phyloP scores from a whole-genome alignment of 192 early-diverging fungal species.

The Pilobolus umbonatus region DNA sequence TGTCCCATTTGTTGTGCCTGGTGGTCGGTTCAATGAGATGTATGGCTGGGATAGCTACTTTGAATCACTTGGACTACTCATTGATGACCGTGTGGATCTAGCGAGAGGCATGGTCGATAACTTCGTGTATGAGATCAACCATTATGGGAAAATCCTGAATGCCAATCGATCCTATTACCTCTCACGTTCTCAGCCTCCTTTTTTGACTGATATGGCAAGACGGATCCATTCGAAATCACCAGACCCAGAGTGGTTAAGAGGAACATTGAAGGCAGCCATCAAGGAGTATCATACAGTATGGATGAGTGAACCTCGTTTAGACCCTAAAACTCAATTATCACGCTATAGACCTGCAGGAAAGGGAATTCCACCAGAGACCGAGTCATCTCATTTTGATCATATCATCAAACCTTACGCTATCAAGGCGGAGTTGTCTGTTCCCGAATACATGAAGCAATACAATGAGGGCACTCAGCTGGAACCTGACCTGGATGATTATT shows the following conservation, averaged over 20 bases:
- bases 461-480: constrained; percentile 60
- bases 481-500: constrained; percentile 89
- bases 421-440: constrained; percentile 56
- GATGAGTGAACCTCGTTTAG: constrained; percentile 76
- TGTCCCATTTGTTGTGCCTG: constrained; percentile 94
- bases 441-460: constrained; percentile 75
- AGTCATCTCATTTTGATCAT: constrained; percentile 86
- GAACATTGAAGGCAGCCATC: constrained; percentile 66
- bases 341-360: constrained; percentile 85
- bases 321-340: constrained; percentile 68
- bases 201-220: constrained; percentile 94
- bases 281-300: constrained; percentile 93
- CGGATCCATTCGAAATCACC: constrained; percentile 54
- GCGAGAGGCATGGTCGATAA: constrained; percentile 96
- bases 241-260: constrained; percentile 60
- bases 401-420: constrained; percentile 78
- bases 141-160: constrained; percentile 99
- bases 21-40: constrained; percentile 99
- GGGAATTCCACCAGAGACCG: constrained; percentile 98
- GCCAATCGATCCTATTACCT: constrained; percentile 98
- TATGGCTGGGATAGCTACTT: constrained; percentile 99
- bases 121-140: constrained; percentile 94
- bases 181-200: constrained; percentile 95
- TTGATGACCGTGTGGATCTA: constrained; percentile 81
- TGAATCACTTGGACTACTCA: constrained; percentile 82